A percentile compares a stretch with the other conserved stretches of the same genome.
Evolutionary conservation across 192 early-diverging fungal species (phyloP).

Genomic region (Dimargaris cristalligena): DNA sequence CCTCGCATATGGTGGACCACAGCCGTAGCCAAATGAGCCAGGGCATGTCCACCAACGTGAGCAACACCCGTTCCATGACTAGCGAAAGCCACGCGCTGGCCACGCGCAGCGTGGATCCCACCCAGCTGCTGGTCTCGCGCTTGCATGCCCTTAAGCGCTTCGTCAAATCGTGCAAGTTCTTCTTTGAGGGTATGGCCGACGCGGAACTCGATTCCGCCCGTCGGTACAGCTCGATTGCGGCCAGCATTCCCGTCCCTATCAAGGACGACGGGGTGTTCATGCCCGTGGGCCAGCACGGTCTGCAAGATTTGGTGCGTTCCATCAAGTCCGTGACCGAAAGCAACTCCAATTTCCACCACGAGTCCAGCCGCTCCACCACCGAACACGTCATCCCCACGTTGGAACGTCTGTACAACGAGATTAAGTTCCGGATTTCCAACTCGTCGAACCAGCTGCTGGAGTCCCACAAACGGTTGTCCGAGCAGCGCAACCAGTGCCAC

Average conservation of each 20-base stretch:
- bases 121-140: slow-evolving; percentile 4
- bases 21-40: neutral
- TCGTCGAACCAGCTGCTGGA: neutral
- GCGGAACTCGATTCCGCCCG: slow-evolving; percentile 8
- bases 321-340: slow-evolving; percentile 11
- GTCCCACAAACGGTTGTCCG: slow-evolving; percentile 4
- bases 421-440: slow-evolving; percentile 2
- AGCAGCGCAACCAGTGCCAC: slow-evolving; percentile 4
- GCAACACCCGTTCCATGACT: neutral
- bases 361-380: slow-evolving; percentile 9
- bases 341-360: slow-evolving; percentile 9
- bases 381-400: slow-evolving; percentile 1
- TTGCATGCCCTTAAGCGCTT: neutral
- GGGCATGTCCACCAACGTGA: neutral
- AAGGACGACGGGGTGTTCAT: slow-evolving; percentile 8
- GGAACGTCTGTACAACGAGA: slow-evolving; percentile 5
- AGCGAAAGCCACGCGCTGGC: neutral
- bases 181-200: slow-evolving; percentile 9
- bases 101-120: neutral
- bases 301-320: slow-evolving; percentile 8
- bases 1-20: neutral
- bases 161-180: slow-evolving; percentile 4
- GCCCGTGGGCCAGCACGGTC: slow-evolving; percentile 1
- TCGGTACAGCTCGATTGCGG: neutral
- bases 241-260: slow-evolving; percentile 4